Conservation (phyloP, 257 asterid genomes). For the Solanum dulcamara region DNA sequence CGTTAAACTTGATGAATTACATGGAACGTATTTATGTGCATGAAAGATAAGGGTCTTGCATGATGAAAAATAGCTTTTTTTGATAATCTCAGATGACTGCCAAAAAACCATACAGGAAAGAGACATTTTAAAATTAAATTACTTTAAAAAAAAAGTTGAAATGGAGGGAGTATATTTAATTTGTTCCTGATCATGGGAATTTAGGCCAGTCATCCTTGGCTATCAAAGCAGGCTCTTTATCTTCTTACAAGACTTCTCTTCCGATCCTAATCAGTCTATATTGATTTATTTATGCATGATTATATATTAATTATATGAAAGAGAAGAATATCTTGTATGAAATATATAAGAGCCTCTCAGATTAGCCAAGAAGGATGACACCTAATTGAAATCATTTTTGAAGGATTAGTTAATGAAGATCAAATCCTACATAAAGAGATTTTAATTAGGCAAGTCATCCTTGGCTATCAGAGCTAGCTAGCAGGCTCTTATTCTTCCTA, state of each 20-base stretch:
- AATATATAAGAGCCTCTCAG: neutral
- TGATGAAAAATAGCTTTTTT: neutral
- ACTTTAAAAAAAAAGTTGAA: no score
- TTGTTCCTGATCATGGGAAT: neutral
- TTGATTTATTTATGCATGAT: no score
- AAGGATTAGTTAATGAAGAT: neutral
- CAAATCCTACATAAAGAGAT: neutral
- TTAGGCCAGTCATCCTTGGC: neutral
- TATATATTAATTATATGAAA: no score
- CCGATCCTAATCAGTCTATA: neutral
- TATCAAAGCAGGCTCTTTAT: neutral
- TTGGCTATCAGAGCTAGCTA: neutral
- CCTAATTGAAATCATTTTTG: neutral
- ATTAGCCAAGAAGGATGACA: neutral
- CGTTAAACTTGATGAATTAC: neutral
- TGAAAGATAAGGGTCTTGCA: neutral
- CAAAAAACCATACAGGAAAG: neutral
- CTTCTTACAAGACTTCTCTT: neutral
- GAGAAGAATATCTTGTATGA: neutral
- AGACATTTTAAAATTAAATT: neutral
- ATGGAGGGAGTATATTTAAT: no score
- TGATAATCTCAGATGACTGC: neutral
- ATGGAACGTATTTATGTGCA: neutral
- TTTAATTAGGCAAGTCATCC: neutral
- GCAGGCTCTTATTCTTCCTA: neutral